Evolutionary conservation across 2,329 filamentous ascomycete species (phyloP), one percentile per base, ranked within the genome.

Genomic region (Mariannaea elegans): DNA sequence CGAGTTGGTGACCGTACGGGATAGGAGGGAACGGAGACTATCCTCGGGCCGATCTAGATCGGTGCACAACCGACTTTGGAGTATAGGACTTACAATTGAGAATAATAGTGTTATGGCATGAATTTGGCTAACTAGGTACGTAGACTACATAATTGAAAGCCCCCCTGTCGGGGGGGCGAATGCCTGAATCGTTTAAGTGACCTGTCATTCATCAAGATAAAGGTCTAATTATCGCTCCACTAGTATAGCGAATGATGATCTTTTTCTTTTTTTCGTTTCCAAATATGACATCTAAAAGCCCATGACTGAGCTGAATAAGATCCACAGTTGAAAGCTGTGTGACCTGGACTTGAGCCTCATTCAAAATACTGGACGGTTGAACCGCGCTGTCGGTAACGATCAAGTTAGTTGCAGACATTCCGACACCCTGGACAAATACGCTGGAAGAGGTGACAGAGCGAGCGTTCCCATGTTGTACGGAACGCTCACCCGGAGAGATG

Each of bases 181-280:
- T 34, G 29, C 58, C 57, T 69, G 65, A 66, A 47, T 65, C 60
- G 62, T 34, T 47, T 21, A 61, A 60, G 29, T 64, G 63, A 66
- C 56, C n/a, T n/a, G n/a, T n/a, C n/a, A n/a, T n/a, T n/a, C n/a
- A n/a, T n/a, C n/a, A n/a, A n/a, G n/a, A n/a, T n/a, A n/a, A n/a
- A n/a, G n/a, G n/a, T n/a, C n/a, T n/a, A n/a, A n/a, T n/a, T n/a
- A n/a, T n/a, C n/a, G n/a, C n/a, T n/a, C n/a, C n/a, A n/a, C n/a
- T n/a, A n/a, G n/a, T n/a, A n/a, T n/a, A n/a, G n/a, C n/a, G n/a
- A n/a, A n/a, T n/a, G n/a, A n/a, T n/a, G n/a, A n/a, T n/a, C n/a
- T n/a, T n/a, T n/a, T n/a, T n/a, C n/a, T n/a, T n/a, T n/a, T n/a
- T n/a, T n/a, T n/a, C n/a, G n/a, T n/a, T n/a, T n/a, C n/a, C n/a